These are phyloP conservation scores for Paecilomyces variotii DNA, from an alignment of 2,329 filamentous ascomycete species.

Conservation along the genomic window DNA sequence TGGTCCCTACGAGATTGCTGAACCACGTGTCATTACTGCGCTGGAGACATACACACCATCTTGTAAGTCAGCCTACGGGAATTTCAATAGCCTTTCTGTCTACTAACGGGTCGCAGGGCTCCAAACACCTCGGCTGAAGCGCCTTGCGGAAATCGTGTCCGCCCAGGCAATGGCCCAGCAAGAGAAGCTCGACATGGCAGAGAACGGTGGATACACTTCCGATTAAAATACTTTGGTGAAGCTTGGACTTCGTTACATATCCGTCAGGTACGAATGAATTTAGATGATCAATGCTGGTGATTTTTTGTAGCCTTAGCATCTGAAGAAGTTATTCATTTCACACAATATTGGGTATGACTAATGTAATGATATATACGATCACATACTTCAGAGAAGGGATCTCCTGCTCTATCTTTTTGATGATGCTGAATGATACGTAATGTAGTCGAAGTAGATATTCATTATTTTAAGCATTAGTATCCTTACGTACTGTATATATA, in stretches of 20 bases:
- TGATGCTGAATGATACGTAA: not conserved
- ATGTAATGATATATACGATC: not conserved
- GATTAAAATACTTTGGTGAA: slow-evolving; percentile 10
- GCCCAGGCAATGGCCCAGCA: slow-evolving; percentile 94
- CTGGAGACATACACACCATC: slow-evolving; percentile 97
- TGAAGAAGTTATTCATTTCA: slow-evolving; percentile 12
- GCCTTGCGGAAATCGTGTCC: slow-evolving; percentile 95
- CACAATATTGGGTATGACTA: not conserved
- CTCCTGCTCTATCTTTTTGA: not conserved
- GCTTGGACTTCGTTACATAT: slow-evolving; percentile 16
- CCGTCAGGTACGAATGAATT: not conserved
- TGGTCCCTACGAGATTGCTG: slow-evolving; percentile 95
- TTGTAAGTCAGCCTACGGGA: slow-evolving; percentile 55
- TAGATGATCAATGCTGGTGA: slow-evolving; percentile 11
- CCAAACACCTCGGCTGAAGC: slow-evolving; percentile 90
- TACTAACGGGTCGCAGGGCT: slow-evolving; percentile 57
- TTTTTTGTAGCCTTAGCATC: slow-evolving; percentile 9
- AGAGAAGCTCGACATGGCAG: slow-evolving; percentile 60
- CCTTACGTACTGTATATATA: not conserved
- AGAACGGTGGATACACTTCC: slow-evolving; percentile 17
- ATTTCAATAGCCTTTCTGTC: not conserved
- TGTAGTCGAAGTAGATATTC: not conserved
- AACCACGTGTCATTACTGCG: slow-evolving; percentile 90
- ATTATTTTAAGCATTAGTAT: not conserved
- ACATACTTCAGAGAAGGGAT: not conserved